Percentiles rank a stretch among this genome's conserved stretches.
phyloP scores from a whole-genome alignment of 2,329 filamentous ascomycete genomes.

The Aspergillus ustus region DNA sequence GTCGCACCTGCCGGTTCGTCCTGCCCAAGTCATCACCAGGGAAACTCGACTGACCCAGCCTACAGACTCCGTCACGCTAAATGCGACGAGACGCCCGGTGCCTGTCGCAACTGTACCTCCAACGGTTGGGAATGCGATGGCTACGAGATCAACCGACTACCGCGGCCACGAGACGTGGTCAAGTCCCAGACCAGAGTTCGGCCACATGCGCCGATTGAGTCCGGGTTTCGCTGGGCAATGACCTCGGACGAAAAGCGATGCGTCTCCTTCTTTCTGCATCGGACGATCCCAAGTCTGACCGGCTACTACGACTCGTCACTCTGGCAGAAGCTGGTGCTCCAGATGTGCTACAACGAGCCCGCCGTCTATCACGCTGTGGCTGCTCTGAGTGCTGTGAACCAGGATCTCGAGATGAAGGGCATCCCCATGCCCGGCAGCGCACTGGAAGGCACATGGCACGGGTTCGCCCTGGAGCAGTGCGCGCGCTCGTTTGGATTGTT shows the following conservation, averaged over 20 bases:
- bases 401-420: neutral
- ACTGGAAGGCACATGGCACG: conserved; percentile 2
- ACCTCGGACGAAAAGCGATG: conserved; percentile 26
- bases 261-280: conserved; percentile 26
- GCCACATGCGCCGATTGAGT: neutral
- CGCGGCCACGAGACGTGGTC: neutral
- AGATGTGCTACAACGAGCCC: conserved; percentile 10
- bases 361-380: conserved; percentile 16
- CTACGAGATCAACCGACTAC: conserved; percentile 30
- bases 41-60: neutral
- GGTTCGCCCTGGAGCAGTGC: conserved; percentile 17
- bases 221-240: conserved; percentile 7
- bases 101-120: conserved; percentile 40
- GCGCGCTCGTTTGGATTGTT: conserved; percentile 1
- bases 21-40: neutral
- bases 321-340: conserved; percentile 12
- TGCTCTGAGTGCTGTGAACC: conserved; percentile 13
- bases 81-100: conserved; percentile 39
- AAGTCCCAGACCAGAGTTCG: neutral
- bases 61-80: conserved; percentile 20
- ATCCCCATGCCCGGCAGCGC: neutral
- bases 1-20: conserved; percentile 16
- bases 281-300: conserved; percentile 21
- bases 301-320: conserved; percentile 22
- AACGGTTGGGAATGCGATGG: conserved; percentile 44